phyloP scores from a whole-genome alignment of 2,329 filamentous ascomycete species.

The Dichotomopilus funicola region DNA sequence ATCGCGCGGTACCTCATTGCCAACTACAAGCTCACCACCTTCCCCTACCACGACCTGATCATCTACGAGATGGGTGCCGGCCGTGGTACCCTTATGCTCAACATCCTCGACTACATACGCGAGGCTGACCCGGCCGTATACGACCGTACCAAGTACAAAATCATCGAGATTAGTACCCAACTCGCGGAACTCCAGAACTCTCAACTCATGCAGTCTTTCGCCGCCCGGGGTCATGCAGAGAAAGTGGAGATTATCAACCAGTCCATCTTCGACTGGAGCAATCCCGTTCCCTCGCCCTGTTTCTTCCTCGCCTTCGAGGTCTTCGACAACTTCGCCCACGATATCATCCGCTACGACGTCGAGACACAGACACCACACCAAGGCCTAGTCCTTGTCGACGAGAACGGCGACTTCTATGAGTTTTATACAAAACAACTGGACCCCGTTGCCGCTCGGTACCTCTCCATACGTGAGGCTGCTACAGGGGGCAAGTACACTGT shows the following conservation, averaged over 20 bases:
- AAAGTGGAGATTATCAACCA: constrained; percentile 93
- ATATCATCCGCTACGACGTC: constrained; percentile 84
- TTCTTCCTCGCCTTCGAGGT: constrained; percentile 98
- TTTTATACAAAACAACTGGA: constrained; percentile 81
- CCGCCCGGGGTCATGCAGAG: constrained; percentile 66
- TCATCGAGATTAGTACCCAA: constrained; percentile 87
- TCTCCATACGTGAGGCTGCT: constrained; percentile 77
- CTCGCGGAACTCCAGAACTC: constrained; percentile 72
- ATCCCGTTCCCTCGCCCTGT: constrained; percentile 82
- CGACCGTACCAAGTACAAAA: constrained; percentile 83
- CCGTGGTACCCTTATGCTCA: constrained; percentile 95
- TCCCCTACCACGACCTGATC: constrained; percentile 92
- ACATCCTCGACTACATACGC: constrained; percentile 94
- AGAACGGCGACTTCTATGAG: constrained; percentile 83
- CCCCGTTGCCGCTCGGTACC: constrained; percentile 72
- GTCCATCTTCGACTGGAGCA: constrained; percentile 90
- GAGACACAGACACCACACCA: constrained; percentile 77
- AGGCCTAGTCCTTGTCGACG: constrained; percentile 80
- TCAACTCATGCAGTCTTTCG: constrained; percentile 51
- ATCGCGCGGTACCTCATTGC: constrained; percentile 92
- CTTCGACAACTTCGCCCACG: constrained; percentile 97
- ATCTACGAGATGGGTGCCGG: constrained; percentile 99
- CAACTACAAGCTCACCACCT: constrained; percentile 91
- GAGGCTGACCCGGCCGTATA: constrained; percentile 87
- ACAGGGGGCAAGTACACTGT: constrained; percentile 57